A percentile compares a stretch with the other conserved stretches of the same genome.
phyloP scores from a whole-genome alignment of 805 yeast genomes.

The Ogataea angusta region DNA sequence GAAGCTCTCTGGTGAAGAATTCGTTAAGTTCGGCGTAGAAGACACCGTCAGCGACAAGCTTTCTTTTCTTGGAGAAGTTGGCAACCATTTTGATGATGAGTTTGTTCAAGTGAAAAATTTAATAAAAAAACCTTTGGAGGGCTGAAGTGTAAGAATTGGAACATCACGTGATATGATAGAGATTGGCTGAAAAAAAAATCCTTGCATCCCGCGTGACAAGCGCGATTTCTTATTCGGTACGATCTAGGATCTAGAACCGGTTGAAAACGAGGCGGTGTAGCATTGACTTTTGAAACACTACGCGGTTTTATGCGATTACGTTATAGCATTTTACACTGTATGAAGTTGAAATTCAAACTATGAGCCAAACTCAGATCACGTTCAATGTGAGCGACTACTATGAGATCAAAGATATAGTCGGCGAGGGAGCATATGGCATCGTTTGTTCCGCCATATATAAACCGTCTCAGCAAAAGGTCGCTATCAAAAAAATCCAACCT shows the following conservation, averaged over 20 bases:
- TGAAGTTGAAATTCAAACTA: conserved; percentile 1
- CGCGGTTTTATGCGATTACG: conserved; percentile 10
- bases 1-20: conserved; percentile 99
- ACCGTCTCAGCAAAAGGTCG: conserved; percentile 86
- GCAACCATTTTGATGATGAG: conserved; percentile 30
- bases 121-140: conserved; percentile 1
- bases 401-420: conserved; percentile 79
- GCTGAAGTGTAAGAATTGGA: neutral
- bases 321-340: conserved; percentile 2
- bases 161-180: conserved; percentile 7
- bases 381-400: conserved; percentile 88
- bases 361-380: conserved; percentile 34
- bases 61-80: conserved; percentile 93
- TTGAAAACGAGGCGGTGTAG: conserved; percentile 1
- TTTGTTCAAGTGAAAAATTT: conserved; percentile 7
- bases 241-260: neutral
- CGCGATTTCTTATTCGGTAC: neutral
- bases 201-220: neutral
- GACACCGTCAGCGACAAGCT: conserved; percentile 99
- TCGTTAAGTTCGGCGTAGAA: conserved; percentile 99
- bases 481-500: conserved; percentile 91
- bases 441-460: conserved; percentile 87
- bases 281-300: conserved; percentile 6
- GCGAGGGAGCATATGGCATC: conserved; percentile 96
- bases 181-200: neutral